Percentiles rank a stretch among this genome's conserved stretches.
These are phyloP conservation scores for Calonectria multiphialidica DNA, from an alignment of 2,329 filamentous ascomycete species.

Conservation along the genomic window DNA sequence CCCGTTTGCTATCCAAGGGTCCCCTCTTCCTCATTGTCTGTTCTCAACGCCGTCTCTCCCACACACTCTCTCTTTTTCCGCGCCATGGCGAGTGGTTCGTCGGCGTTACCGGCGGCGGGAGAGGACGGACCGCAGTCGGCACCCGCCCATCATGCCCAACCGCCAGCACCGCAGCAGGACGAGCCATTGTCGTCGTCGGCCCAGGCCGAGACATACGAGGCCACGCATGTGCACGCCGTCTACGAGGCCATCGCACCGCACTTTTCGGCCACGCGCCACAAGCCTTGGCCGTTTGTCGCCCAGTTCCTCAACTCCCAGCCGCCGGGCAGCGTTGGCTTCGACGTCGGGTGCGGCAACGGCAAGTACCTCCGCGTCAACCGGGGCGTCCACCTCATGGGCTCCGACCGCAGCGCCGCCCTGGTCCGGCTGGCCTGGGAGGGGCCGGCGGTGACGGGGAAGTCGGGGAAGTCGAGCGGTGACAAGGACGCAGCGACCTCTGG, in stretches of 20 bases:
- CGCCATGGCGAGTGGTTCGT: constrained; percentile 42
- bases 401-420: constrained; percentile 79
- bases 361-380: constrained; percentile 90
- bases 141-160: constrained; percentile 30
- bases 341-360: constrained; percentile 96
- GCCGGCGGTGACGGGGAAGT: constrained; percentile 30
- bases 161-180: constrained; percentile 7
- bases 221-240: constrained; percentile 88
- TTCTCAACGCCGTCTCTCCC: neutral
- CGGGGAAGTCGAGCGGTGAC: constrained; percentile 24
- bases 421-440: constrained; percentile 60
- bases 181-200: constrained; percentile 34
- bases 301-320: constrained; percentile 76
- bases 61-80: neutral
- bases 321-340: constrained; percentile 83
- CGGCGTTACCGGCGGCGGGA: constrained; percentile 36
- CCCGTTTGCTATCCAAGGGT: neutral
- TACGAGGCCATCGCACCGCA: constrained; percentile 90
- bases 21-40: neutral
- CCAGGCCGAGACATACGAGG: constrained; percentile 75
- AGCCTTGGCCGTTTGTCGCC: constrained; percentile 94
- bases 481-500: constrained; percentile 23
- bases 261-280: constrained; percentile 83
- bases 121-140: constrained; percentile 30
- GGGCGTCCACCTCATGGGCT: constrained; percentile 83